Base-by-base conservation (phyloP, 2,329 filamentous ascomycete genomes). In the Pyrenophora seminiperda region DNA sequence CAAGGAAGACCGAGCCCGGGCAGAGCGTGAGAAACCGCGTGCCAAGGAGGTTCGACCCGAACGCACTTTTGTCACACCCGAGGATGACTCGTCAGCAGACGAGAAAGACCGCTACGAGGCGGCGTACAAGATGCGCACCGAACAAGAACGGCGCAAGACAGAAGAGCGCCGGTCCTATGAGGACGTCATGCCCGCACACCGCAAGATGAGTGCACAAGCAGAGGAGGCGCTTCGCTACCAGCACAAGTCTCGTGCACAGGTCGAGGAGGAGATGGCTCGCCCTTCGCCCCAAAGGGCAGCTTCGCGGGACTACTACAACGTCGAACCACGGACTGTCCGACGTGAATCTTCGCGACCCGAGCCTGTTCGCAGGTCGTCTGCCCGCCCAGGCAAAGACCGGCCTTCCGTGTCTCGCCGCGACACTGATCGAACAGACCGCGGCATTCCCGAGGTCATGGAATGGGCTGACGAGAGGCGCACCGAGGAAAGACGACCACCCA, bases 41-140 rank as follows among this genome's bases (percentile, higher is more conserved):
- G 73, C 76, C 37, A 69, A 69, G 50, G 76, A 78, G 29, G 65
- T 70, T 7, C 69, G 70, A 36, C 65, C 66, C 47, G 74, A 77
- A 7, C 69, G 73, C 41, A 72, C 71, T 53, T 72, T 72, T 29
- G 58, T 63, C 3, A 63, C 68, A 1, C 49, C 58, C 24, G 67
- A 68, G 13, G 73, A 71, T 34, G 72, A 73, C 6, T 58, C 57
- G 27, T 67, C 65, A 14, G 67, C 67, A 5, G 65, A 70, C 34
- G 69, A 72, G 29, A 68, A 68, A 48, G 54, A 57, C 6, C 69
- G 58, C 52, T 68, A 65, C 44, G 70, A 71, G 49, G 61, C 61
- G 15, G 66, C 58, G 14, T 69, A 65, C 43, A 62, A 61, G 52
- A 54, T 59, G 30, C 67, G 70, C 48, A 67, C 58, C 38, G 56